phyloP scores from a whole-genome alignment of 2,329 filamentous ascomycete genomes.

The Penicillium sp. region DNA sequence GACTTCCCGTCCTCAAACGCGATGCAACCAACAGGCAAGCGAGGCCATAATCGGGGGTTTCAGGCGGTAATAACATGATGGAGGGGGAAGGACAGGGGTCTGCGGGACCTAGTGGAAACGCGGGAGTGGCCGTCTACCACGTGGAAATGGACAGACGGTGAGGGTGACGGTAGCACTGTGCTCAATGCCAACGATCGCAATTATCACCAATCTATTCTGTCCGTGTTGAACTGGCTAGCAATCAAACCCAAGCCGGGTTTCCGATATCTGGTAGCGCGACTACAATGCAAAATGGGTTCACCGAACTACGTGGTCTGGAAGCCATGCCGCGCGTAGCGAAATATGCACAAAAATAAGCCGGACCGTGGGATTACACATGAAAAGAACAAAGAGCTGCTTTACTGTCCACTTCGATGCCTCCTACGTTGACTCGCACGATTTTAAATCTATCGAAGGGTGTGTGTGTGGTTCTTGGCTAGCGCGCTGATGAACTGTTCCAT shows the following conservation, averaged over 20 bases:
- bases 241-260: neutral
- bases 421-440: neutral
- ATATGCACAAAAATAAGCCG: neutral
- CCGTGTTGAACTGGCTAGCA: neutral
- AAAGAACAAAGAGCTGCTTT: neutral
- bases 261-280: neutral
- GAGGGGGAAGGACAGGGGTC: no score
- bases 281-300: neutral
- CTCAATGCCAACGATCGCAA: neutral
- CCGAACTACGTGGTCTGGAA: neutral
- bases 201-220: neutral
- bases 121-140: no score
- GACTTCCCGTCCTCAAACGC: no score
- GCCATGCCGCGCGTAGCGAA: neutral
- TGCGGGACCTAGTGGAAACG: no score
- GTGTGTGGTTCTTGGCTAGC: neutral
- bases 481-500: no score
- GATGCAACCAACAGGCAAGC: no score
- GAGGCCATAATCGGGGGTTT: no score
- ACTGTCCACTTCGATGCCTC: neutral
- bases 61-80: no score
- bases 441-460: neutral
- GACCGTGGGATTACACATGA: neutral
- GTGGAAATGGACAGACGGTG: no score
- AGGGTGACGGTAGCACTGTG: no score